A percentile compares a stretch with the other conserved stretches of the same genome.
Conservation (phyloP, 345 rosid species). For the Eucalyptus camaldulensis region DNA sequence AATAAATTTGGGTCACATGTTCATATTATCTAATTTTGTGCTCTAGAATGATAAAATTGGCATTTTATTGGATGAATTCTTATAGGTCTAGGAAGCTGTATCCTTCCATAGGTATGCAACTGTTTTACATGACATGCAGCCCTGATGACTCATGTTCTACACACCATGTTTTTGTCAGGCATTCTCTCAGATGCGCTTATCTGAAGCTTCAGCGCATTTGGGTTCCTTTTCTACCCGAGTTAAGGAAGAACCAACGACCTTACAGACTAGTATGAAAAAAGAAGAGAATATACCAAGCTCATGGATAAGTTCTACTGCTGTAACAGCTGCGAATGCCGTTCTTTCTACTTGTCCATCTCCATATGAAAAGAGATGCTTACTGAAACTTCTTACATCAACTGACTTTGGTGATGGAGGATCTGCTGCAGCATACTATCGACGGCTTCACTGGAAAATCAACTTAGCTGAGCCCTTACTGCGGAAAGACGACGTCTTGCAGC, state of each 20-base stretch:
- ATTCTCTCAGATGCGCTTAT: constrained; percentile 90
- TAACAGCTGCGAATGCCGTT: constrained; percentile 84
- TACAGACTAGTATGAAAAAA: constrained; percentile 43
- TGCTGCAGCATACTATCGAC: constrained; percentile 62
- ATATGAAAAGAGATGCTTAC: constrained; percentile 89
- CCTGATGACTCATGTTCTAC: not conserved
- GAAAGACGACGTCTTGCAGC: constrained; percentile 51
- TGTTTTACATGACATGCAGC: not conserved
- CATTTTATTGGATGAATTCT: not conserved
- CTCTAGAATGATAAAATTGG: not conserved
- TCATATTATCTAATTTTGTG: not conserved
- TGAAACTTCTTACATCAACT: constrained; percentile 82
- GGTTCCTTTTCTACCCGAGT: constrained; percentile 89
- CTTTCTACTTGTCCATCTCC: constrained; percentile 91
- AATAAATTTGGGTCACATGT: not conserved
- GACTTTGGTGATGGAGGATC: constrained; percentile 96
- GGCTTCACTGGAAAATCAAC: constrained; percentile 87
- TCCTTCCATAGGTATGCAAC: not conserved
- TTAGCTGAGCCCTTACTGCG: constrained; percentile 84
- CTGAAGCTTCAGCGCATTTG: constrained; percentile 96
- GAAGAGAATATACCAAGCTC: constrained; percentile 54
- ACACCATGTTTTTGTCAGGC: constrained; percentile 34
- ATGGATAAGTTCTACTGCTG: constrained; percentile 87
- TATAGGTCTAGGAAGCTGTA: not conserved
- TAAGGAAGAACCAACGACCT: constrained; percentile 59